These are phyloP conservation scores for Neohortaea acidophila DNA, from an alignment of 495 filamentous ascomycete genomes.

Conservation along the genomic window DNA sequence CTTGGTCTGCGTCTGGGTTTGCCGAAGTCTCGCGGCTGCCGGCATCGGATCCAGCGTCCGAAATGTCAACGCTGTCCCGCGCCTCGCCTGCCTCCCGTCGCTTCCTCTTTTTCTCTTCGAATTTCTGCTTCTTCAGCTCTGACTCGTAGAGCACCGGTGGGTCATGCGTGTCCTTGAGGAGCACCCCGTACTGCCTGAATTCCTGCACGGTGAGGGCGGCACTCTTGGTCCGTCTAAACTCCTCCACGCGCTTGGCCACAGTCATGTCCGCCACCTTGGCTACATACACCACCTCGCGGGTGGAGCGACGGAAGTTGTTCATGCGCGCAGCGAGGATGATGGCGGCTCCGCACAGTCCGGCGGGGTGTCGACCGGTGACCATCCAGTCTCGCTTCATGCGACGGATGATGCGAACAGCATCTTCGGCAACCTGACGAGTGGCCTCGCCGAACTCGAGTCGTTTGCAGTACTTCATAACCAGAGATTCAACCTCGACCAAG, in stretches of 20 bases:
- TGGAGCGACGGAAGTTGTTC: constrained; percentile 88
- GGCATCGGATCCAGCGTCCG: constrained; percentile 5
- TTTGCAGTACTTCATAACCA: constrained; percentile 76
- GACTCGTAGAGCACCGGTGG: constrained; percentile 70
- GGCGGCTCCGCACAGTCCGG: constrained; percentile 86
- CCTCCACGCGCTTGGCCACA: constrained; percentile 71
- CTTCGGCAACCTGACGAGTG: constrained; percentile 65
- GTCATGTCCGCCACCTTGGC: constrained; percentile 89
- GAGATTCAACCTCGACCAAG: constrained; percentile 58
- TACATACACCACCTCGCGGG: constrained; percentile 85
- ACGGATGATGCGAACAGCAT: constrained; percentile 69
- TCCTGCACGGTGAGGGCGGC: constrained; percentile 71
- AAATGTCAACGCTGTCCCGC: constrained; percentile 3
- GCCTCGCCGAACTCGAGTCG: constrained; percentile 74
- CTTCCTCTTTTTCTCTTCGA: constrained; percentile 17
- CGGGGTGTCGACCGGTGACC: constrained; percentile 77
- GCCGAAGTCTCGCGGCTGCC: constrained; percentile 1
- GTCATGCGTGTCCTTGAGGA: constrained; percentile 43
- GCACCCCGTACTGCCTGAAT: constrained; percentile 51
- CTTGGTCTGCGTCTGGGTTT: not conserved
- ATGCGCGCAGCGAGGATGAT: constrained; percentile 89
- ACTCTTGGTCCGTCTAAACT: constrained; percentile 72
- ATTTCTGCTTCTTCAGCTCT: constrained; percentile 30
- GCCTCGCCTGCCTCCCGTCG: constrained; percentile 2
- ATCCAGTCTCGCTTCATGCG: constrained; percentile 97